Base-by-base conservation (phyloP, 768 basidiomycete species). In the Termitomyces sp. region DNA sequence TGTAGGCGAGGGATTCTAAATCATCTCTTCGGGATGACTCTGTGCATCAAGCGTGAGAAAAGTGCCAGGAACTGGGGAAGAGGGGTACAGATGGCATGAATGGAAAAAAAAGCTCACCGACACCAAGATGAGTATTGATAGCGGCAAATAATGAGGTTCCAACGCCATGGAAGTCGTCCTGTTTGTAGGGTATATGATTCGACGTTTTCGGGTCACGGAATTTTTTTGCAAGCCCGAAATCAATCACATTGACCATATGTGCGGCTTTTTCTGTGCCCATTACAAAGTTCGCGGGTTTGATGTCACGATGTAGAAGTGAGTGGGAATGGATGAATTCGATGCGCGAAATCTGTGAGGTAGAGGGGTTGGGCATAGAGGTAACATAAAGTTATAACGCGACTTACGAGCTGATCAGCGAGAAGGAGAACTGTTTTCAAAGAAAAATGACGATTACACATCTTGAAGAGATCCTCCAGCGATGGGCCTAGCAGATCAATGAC, bases 261-360 rank as follows among this genome's bases (percentile, higher is more conserved):
- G 81, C 68, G 27, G 76, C 76, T 62, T 74, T 75, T 36, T 75
- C 76, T 68, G 71, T 87, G 62, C 93, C 92, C 93, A 98, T 98
- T 60, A 99, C 88, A 70, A 99, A 99, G 76, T 99, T 98, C 67
- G 96, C 96, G 37, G 96, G 96, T 72, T 98, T 99, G 73, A 99
- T 90, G 70, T 98, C 96, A 63, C 96, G 91, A 72, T 98, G 96
- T 42, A 97, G 86, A 64, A 96, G 89, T 67, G 93, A 91, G 68
- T 93, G 89, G 1, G 91, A 92, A 74, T 99, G 96, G 64, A 98
- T 94, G 72, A 94, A 98, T 72, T 97, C 93, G 67, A 98, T 88
- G 48, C 96, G 93, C 8, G 93, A 93, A 71, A 97, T 87, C 94
- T 95, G 66, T 57, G 34, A 36, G n/a, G 40, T 18, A 40, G 56